Evolutionary conservation across 1,284 basidiomycete species (phyloP).

Genomic region (Ceratobasidium sp.): DNA sequence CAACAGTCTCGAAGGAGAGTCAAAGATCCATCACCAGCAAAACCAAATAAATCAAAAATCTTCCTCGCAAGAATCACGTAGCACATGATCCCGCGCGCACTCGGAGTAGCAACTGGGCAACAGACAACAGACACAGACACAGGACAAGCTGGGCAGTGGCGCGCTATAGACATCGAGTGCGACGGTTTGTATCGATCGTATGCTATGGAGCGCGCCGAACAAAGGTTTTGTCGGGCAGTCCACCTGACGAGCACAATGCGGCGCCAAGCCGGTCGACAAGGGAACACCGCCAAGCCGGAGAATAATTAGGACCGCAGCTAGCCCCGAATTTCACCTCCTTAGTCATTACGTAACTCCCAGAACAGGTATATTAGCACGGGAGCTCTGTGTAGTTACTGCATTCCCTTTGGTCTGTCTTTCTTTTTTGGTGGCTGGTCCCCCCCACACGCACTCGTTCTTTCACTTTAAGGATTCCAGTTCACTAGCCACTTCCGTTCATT

Average conservation of each 20-base stretch:
- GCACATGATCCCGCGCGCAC: too few relatives aligned
- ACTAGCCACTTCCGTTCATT: constrained; percentile 8
- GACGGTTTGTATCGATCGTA: too few relatives aligned
- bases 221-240: neutral
- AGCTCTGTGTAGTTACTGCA: neutral
- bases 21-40: too few relatives aligned
- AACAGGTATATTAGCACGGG: neutral
- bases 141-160: too few relatives aligned
- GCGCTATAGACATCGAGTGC: too few relatives aligned
- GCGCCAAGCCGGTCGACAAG: constrained; percentile 41
- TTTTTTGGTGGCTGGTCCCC: constrained; percentile 40
- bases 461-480: constrained; percentile 14
- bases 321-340: constrained; percentile 13
- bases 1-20: too few relatives aligned
- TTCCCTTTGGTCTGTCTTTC: neutral
- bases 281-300: constrained; percentile 28
- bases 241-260: constrained; percentile 13
- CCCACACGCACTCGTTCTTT: constrained; percentile 11
- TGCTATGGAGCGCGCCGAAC: neutral
- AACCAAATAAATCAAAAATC: too few relatives aligned
- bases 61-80: too few relatives aligned
- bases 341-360: neutral
- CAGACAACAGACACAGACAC: too few relatives aligned
- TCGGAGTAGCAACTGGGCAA: too few relatives aligned
- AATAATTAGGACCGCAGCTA: constrained; percentile 17